Percentiles rank a stretch among this genome's conserved stretches.
These are phyloP conservation scores for Tolypocladium inflatum DNA, from an alignment of 2,329 filamentous ascomycete species.

Conservation along the genomic window DNA sequence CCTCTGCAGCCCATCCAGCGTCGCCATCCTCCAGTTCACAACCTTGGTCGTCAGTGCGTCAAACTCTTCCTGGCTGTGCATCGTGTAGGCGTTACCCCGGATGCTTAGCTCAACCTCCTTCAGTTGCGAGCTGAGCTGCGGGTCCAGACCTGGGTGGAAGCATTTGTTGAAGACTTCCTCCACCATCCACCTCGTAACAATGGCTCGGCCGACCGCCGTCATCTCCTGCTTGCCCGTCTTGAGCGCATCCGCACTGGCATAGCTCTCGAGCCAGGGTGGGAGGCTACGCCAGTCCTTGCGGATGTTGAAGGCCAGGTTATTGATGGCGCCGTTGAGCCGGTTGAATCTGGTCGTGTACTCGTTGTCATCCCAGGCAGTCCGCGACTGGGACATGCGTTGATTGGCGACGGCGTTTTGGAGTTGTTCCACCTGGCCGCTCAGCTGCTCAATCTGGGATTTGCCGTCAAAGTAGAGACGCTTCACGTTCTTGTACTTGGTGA, in stretches of 20 bases:
- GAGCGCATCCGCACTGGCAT: conserved; percentile 77
- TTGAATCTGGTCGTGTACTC: conserved; percentile 87
- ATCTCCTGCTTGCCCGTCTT: conserved; percentile 91
- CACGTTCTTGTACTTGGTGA: conserved; percentile 94
- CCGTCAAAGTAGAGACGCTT: conserved; percentile 97
- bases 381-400: conserved; percentile 87
- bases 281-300: conserved; percentile 85
- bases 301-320: conserved; percentile 91
- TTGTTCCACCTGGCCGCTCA: conserved; percentile 81
- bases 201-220: conserved; percentile 85
- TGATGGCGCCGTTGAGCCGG: conserved; percentile 85
- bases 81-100: conserved; percentile 62
- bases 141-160: conserved; percentile 84
- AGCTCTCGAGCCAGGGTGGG: conserved; percentile 69
- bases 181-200: conserved; percentile 82
- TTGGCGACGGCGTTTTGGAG: conserved; percentile 96
- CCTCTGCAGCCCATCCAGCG: conserved; percentile 78
- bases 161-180: conserved; percentile 86
- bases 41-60: conserved; percentile 82
- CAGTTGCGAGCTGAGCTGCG: conserved; percentile 63
- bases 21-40: conserved; percentile 87
- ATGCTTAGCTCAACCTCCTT: conserved; percentile 87
- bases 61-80: conserved; percentile 75
- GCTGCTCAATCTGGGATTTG: conserved; percentile 81
- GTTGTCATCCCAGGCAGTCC: conserved; percentile 88